Percentiles rank a stretch among this genome's conserved stretches.
phyloP scores from a whole-genome alignment of 805 yeast genomes.

The Kuraishia capsulata region DNA sequence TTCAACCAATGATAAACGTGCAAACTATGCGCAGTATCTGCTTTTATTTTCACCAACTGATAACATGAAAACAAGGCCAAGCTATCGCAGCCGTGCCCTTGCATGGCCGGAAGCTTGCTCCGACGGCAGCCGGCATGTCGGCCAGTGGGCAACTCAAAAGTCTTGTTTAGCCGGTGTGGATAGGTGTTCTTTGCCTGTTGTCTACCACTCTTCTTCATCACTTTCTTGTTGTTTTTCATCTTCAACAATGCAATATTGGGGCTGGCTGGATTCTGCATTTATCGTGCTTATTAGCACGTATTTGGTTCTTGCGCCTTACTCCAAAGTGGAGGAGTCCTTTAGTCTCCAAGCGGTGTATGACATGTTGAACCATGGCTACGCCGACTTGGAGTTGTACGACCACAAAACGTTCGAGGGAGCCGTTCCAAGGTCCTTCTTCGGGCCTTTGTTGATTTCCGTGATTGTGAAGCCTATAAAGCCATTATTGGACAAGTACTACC shows the following conservation, averaged over 20 bases:
- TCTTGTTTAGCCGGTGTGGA: too few relatives aligned
- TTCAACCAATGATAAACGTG: too few relatives aligned
- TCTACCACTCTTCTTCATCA: background rate
- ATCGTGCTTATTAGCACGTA: slow-evolving; percentile 39
- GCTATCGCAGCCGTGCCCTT: too few relatives aligned
- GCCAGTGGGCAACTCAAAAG: too few relatives aligned
- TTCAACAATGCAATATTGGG: background rate
- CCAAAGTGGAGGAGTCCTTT: slow-evolving; percentile 94
- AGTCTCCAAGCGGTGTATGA: slow-evolving; percentile 87
- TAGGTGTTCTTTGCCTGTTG: too few relatives aligned
- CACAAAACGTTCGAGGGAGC: slow-evolving; percentile 79
- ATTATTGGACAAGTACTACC: slow-evolving; percentile 4
- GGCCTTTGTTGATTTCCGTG: slow-evolving; percentile 47
- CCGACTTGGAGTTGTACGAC: slow-evolving; percentile 44
- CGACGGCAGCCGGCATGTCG: too few relatives aligned
- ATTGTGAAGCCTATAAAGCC: slow-evolving; percentile 29
- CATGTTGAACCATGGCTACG: slow-evolving; percentile 52
- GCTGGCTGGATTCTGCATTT: slow-evolving; percentile 19
- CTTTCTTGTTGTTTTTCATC: background rate
- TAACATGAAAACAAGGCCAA: too few relatives aligned
- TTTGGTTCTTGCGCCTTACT: slow-evolving; percentile 58
- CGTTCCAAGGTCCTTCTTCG: slow-evolving; percentile 80
- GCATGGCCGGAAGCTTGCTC: too few relatives aligned
- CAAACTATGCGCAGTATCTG: too few relatives aligned
- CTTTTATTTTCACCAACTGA: too few relatives aligned